These are phyloP conservation scores for Seminavis robusta DNA, from an alignment of 108 stramenopile species.

Conservation along the genomic window DNA sequence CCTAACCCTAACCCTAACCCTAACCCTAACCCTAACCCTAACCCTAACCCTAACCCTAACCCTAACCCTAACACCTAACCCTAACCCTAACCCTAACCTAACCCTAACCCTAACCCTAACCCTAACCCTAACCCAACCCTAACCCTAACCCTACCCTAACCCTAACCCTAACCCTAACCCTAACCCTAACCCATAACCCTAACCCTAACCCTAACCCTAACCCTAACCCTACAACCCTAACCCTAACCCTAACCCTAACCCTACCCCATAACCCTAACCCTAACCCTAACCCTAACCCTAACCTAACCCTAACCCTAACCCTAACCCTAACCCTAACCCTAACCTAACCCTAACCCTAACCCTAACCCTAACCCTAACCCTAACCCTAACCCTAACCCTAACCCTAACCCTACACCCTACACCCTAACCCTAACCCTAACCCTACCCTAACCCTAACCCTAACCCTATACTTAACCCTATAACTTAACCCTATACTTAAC, in stretches of 20 bases:
- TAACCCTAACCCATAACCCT: conserved; percentile 16
- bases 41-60: conserved; percentile 19
- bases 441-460: too few relatives aligned
- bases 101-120: too few relatives aligned
- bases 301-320: conserved; percentile 12
- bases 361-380: conserved; percentile 42
- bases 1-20: conserved; percentile 20
- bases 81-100: too few relatives aligned
- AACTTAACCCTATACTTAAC: conserved; percentile 28
- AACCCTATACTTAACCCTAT: conserved; percentile 32
- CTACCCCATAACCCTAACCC: conserved; percentile 11
- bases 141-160: too few relatives aligned
- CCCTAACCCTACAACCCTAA: conserved; percentile 14
- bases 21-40: conserved; percentile 21
- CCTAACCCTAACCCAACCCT: too few relatives aligned
- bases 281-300: too few relatives aligned
- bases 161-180: conserved; percentile 18
- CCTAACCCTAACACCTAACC: too few relatives aligned
- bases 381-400: conserved; percentile 42
- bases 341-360: conserved; percentile 14
- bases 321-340: conserved; percentile 13
- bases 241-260: conserved; percentile 10
- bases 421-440: conserved; percentile 18
- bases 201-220: conserved; percentile 18
- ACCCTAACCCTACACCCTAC: conserved; percentile 30